Percentiles rank a stretch among this genome's conserved stretches.
These are phyloP conservation scores for Geoglossum cookeanum DNA, from an alignment of 2,329 filamentous ascomycete species.

Conservation along the genomic window DNA sequence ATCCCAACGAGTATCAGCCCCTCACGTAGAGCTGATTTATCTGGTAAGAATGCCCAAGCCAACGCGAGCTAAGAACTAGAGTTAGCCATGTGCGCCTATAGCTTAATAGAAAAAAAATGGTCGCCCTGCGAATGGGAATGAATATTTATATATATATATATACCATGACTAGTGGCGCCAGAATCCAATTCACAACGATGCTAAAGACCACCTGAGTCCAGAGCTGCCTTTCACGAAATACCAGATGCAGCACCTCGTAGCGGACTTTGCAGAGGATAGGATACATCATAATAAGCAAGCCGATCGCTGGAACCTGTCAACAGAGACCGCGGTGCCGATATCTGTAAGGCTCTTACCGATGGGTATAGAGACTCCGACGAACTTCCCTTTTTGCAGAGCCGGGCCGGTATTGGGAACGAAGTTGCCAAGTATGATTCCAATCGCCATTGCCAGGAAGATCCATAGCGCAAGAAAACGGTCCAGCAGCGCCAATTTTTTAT, in stretches of 20 bases:
- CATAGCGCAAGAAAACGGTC: slow-evolving; percentile 48
- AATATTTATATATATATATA: too few species aligned
- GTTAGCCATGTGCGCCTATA: too few species aligned
- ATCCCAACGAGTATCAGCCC: too few species aligned
- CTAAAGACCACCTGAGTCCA: slow-evolving; percentile 68
- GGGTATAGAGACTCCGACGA: slow-evolving; percentile 50
- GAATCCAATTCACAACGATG: slow-evolving; percentile 60
- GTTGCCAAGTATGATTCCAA: slow-evolving; percentile 59
- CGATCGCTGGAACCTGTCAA: slow-evolving; percentile 44
- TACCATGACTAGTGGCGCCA: slow-evolving; percentile 63
- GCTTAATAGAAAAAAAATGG: too few species aligned
- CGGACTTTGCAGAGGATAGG: slow-evolving; percentile 75
- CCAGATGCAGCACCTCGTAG: slow-evolving; percentile 52
- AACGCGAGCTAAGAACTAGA: too few species aligned
- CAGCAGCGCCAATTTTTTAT: too few species aligned
- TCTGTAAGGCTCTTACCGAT: slow-evolving; percentile 31
- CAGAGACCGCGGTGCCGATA: neutral
- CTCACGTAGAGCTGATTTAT: too few species aligned
- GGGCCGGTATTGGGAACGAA: slow-evolving; percentile 44
- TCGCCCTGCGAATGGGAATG: too few species aligned
- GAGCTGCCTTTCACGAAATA: slow-evolving; percentile 40
- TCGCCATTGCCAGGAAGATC: slow-evolving; percentile 61
- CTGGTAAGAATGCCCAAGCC: too few species aligned
- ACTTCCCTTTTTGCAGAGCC: slow-evolving; percentile 48
- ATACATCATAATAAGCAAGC: slow-evolving; percentile 83